Evolutionary conservation across 495 filamentous ascomycete genomes (phyloP).

Genomic region (Penicillium crystallinum): DNA sequence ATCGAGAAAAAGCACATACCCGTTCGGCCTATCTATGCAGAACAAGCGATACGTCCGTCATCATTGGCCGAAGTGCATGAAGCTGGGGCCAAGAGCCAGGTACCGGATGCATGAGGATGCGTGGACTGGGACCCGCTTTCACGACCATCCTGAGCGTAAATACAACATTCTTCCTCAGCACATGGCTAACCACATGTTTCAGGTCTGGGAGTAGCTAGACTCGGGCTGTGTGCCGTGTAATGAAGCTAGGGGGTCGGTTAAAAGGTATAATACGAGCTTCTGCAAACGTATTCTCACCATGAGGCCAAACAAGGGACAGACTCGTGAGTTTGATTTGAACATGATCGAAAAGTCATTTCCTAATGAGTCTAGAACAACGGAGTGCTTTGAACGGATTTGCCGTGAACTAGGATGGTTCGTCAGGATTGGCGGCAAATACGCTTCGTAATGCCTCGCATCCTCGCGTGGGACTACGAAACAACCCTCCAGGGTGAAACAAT

Average conservation of each 20-base stretch:
- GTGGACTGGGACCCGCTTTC: conserved; percentile 3
- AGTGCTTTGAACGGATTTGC: neutral
- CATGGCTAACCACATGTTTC: conserved; percentile 29
- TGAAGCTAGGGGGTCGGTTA: conserved; percentile 17
- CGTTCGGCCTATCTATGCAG: conserved; percentile 8
- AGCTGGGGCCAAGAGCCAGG: conserved; percentile 18
- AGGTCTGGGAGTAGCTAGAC: conserved; percentile 11
- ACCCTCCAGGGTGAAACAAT: conserved; percentile 24
- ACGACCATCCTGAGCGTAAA: conserved; percentile 6
- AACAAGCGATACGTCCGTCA: conserved; percentile 22
- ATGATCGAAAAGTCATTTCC: conserved; percentile 10
- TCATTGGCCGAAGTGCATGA: conserved; percentile 17
- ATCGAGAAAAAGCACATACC: conserved; percentile 15
- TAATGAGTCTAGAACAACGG: conserved; percentile 15
- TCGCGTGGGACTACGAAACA: conserved; percentile 19
- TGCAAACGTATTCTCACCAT: conserved; percentile 10
- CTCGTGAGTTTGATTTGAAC: neutral
- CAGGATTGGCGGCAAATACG: conserved; percentile 16
- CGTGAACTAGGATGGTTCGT: neutral
- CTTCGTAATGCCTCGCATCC: conserved; percentile 12
- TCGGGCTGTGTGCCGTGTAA: conserved; percentile 15
- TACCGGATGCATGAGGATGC: conserved; percentile 14
- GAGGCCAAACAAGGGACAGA: conserved; percentile 20
- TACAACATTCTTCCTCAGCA: conserved; percentile 9
- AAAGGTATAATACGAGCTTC: conserved; percentile 4